Evolutionary conservation across 2,329 filamentous ascomycete genomes (phyloP), one percentile per base, ranked within the genome.

Genomic region (Pseudogymnoascus sp.): DNA sequence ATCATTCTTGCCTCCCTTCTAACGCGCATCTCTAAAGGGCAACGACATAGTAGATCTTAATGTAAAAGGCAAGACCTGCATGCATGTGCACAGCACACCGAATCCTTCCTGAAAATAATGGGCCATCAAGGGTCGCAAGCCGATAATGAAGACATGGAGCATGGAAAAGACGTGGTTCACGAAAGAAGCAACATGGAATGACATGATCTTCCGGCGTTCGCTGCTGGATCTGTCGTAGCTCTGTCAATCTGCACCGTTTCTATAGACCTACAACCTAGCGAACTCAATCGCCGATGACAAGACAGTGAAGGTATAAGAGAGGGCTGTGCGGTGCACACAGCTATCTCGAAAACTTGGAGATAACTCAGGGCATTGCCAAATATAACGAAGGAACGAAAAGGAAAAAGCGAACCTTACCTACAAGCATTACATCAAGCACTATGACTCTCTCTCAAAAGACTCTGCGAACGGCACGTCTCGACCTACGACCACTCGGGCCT

Each of bases 81-180:
- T 33, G 29, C 27, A 31, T 55, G 29, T 33, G 48, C 48, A 55
- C 27, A 55, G 5, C 48, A 33, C 27, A 55, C 48, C 48, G n/a
- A 55, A 55, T 55, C 48, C 48, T 33, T 33, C 48, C 29, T 33
- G 48, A 4, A 55, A 55, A 55, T 55, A 55, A 55, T 55, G 48
- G 48, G 48, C 48, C 45, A 52, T 31, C 27, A 52, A 31, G 45
- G 45, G 6, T 18, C n/a, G 9, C 33, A 15, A 7, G 5, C 27
- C n/a, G 48, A 33, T 7, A 1, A 33, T 33, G 48, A 33, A 55
- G 48, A 33, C 29, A 33, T 33, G 45, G 9, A 8, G 13, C 21
- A 18, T 55, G 29, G 27, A 55, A 18, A 4, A 2, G 27, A 18
- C 29, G n/a, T 33, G n/a, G 29, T 33, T 33, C 45, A 55, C n/a